phyloP scores from a whole-genome alignment of 1,284 basidiomycete genomes.

The Pterulicium gracile region DNA sequence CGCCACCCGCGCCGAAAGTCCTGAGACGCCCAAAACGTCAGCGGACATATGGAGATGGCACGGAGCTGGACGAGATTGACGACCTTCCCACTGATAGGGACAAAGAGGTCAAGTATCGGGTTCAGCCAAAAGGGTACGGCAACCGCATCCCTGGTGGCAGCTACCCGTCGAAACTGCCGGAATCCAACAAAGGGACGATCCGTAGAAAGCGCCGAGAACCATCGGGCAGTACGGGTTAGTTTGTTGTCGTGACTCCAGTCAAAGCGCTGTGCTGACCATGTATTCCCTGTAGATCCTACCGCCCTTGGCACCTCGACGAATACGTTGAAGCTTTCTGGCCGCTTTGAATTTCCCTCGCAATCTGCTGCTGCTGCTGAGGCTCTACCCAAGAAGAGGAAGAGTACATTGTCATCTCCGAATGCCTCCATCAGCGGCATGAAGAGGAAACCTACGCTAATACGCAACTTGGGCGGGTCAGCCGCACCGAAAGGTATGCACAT shows the following conservation, averaged over 20 bases:
- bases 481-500: constrained; percentile 63
- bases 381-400: constrained; percentile 44
- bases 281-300: constrained; percentile 18
- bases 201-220: constrained; percentile 39
- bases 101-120: constrained; percentile 60
- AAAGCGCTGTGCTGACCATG: too few relatives aligned
- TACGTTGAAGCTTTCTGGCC: constrained; percentile 7
- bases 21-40: constrained; percentile 65
- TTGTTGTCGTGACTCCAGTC: constrained; percentile 8
- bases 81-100: constrained; percentile 83
- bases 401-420: constrained; percentile 29
- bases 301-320: constrained; percentile 25
- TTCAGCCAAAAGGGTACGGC: constrained; percentile 55
- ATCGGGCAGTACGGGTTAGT: constrained; percentile 32
- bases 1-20: constrained; percentile 48
- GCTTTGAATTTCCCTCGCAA: constrained; percentile 28
- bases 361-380: constrained; percentile 19
- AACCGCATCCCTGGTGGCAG: constrained; percentile 49
- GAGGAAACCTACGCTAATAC: constrained; percentile 78
- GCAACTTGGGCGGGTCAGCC: constrained; percentile 65
- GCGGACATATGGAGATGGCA: constrained; percentile 81
- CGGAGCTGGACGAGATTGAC: constrained; percentile 85
- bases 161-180: constrained; percentile 29
- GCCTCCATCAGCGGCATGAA: constrained; percentile 28
- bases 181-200: constrained; percentile 39